Evolutionary conservation across 176 grass and related monocot genomes (phyloP).

Genomic region (Oryza longistaminata): DNA sequence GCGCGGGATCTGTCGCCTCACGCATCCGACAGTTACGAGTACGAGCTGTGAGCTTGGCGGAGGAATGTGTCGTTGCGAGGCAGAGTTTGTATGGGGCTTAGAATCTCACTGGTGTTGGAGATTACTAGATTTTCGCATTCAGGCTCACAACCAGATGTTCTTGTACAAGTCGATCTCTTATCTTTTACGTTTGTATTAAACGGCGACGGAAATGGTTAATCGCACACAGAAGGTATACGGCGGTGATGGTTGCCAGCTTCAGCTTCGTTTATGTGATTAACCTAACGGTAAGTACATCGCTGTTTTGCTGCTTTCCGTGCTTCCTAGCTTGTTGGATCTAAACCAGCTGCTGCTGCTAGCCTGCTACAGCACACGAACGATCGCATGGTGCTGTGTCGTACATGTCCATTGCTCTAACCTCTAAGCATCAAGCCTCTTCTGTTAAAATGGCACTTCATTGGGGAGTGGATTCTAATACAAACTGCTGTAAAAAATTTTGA

Average conservation of each 20-base stretch:
- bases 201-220: constrained; percentile 28
- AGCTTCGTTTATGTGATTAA: neutral
- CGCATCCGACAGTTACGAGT: constrained; percentile 43
- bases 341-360: neutral
- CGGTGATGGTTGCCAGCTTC: neutral
- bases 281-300: constrained; percentile 17
- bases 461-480: too few species aligned
- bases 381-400: neutral
- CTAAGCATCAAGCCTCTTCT: too few species aligned
- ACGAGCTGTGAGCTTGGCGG: constrained; percentile 32
- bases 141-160: neutral
- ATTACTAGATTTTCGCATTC: constrained; percentile 6
- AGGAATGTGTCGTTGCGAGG: neutral
- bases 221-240: constrained; percentile 24
- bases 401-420: neutral
- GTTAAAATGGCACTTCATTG: too few species aligned
- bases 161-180: constrained; percentile 20
- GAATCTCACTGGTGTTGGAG: neutral
- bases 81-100: constrained; percentile 19
- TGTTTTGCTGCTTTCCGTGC: neutral
- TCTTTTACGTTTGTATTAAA: constrained; percentile 23
- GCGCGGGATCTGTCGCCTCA: constrained; percentile 50
- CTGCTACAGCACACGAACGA: neutral
- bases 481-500: too few species aligned
- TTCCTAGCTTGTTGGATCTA: neutral